Base-by-base conservation (phyloP, 176 grass and related monocot genomes). In the Triticum monococcum region DNA sequence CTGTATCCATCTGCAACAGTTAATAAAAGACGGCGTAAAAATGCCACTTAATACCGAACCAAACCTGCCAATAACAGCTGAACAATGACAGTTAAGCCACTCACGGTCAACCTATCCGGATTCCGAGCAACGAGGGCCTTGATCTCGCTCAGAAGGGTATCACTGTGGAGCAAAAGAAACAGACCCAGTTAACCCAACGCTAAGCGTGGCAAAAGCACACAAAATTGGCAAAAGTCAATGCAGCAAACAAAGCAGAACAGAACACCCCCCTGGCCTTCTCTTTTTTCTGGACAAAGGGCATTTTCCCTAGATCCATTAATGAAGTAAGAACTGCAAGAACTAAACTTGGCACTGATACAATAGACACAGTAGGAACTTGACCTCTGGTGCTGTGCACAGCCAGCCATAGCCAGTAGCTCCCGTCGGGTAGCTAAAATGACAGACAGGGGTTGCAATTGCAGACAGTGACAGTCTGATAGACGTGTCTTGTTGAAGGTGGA, bases 71-170 rank as follows among this genome's bases (percentile, higher is more conserved):
- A 82, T 8, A 52, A 77, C 9, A 17, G 31, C 10, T 38, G 72
- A 56, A 33, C 10, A 71, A 83, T 18, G 46, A 30, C 7, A 40
- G 68, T 16, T 23, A 50, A 85, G 71, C 6, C 43, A 87, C 96
- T 96, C 82, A 98, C 96, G 12, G 35, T 87, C 75, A 98, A 65
- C 68, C 77, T 91, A 80, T 96, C 89, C 14, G 93, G 67, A 83
- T 98, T 92, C 70, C 93, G 93, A 23, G 41, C 65, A 22, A 90
- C 96, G 88, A 94, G 85, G 12, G 46, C 38, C 84, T 94, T 89
- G 76, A 98, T 89, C 41, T 98, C 93, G 61, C 26, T 68, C 70
- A 96, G 80, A 71, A 98, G 71, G 78, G 87, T 82, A 80, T 92
- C 93, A 85, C 96, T 98, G 66, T 8, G 64, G 61, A 82, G 71